phyloP scores from a whole-genome alignment of 1,284 basidiomycete species.

The Tylopilus orsonianus region DNA sequence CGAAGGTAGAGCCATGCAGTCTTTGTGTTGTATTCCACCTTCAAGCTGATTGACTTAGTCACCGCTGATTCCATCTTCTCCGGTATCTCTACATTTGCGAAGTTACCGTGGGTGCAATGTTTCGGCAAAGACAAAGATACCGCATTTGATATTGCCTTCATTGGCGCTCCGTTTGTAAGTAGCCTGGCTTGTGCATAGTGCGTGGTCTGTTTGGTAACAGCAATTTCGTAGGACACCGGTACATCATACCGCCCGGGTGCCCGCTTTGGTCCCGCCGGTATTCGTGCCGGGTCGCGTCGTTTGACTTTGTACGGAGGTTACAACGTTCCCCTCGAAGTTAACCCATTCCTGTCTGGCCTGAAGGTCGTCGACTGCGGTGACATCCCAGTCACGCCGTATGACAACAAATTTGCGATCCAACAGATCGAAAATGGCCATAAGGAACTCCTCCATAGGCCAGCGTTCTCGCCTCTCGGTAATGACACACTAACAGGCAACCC shows the following conservation, averaged over 20 bases:
- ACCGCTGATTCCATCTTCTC: conserved; percentile 72
- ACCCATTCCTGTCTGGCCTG: conserved; percentile 62
- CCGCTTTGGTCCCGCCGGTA: conserved; percentile 76
- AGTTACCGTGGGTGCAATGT: conserved; percentile 72
- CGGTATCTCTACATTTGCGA: conserved; percentile 75
- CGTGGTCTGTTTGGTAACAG: background rate
- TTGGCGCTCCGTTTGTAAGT: conserved; percentile 75
- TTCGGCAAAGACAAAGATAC: conserved; percentile 55
- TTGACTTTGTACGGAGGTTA: conserved; percentile 73
- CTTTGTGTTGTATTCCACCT: background rate
- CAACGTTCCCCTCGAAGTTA: conserved; percentile 68
- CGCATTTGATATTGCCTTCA: conserved; percentile 72
- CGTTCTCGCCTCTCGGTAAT: conserved; percentile 61
- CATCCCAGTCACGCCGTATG: conserved; percentile 60
- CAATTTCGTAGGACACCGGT: conserved; percentile 56
- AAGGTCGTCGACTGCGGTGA: conserved; percentile 72
- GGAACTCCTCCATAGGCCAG: conserved; percentile 55
- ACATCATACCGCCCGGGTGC: conserved; percentile 78
- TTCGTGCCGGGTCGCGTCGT: conserved; percentile 72
- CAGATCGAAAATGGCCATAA: conserved; percentile 73
- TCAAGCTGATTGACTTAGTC: conserved; percentile 39
- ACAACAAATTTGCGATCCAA: conserved; percentile 66
- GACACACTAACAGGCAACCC: conserved; percentile 55
- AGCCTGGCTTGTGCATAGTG: conserved; percentile 1
- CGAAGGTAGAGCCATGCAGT: conserved; percentile 43